Evolutionary conservation across 768 basidiomycete species (phyloP).

Genomic region (Albatrellus ellisii): DNA sequence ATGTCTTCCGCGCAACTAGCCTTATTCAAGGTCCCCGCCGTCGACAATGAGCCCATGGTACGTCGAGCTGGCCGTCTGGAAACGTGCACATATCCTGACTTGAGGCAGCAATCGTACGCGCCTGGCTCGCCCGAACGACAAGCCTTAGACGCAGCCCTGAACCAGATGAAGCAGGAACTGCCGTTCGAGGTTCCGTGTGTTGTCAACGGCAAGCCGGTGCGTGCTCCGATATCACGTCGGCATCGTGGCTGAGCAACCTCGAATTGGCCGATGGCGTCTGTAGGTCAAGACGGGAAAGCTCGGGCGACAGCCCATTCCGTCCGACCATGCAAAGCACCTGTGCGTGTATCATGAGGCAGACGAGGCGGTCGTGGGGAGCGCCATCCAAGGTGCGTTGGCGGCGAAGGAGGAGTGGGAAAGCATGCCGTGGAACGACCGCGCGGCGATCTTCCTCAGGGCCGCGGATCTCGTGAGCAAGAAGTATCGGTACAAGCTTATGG

Average conservation of each 20-base stretch:
- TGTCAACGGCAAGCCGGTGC: constrained; percentile 77
- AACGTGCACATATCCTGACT: constrained; percentile 2
- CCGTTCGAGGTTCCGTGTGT: constrained; percentile 92
- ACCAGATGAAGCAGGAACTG: constrained; percentile 67
- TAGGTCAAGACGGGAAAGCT: constrained; percentile 74
- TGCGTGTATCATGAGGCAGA: constrained; percentile 88
- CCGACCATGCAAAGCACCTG: constrained; percentile 71
- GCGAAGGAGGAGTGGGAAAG: constrained; percentile 88
- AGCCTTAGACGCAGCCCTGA: constrained; percentile 57
- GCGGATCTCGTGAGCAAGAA: constrained; percentile 93
- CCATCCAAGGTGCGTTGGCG: constrained; percentile 78
- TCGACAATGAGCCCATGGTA: constrained; percentile 94
- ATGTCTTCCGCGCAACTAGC: constrained; percentile 51
- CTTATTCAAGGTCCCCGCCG: constrained; percentile 68
- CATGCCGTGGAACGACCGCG: constrained; percentile 93
- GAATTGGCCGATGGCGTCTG: background rate
- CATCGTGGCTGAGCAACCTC: background rate
- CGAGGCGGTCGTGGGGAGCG: constrained; percentile 52
- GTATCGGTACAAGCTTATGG: constrained; percentile 89
- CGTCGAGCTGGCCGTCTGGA: constrained; percentile 12
- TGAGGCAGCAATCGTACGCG: constrained; percentile 71
- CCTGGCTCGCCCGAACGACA: constrained; percentile 68
- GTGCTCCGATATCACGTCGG: constrained; percentile 15
- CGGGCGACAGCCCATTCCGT: constrained; percentile 73
- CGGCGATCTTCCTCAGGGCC: constrained; percentile 96